Percentiles rank a stretch among this genome's conserved stretches.
These are phyloP conservation scores for Penicillium diatomitis DNA, from an alignment of 495 filamentous ascomycete species.

Conservation along the genomic window DNA sequence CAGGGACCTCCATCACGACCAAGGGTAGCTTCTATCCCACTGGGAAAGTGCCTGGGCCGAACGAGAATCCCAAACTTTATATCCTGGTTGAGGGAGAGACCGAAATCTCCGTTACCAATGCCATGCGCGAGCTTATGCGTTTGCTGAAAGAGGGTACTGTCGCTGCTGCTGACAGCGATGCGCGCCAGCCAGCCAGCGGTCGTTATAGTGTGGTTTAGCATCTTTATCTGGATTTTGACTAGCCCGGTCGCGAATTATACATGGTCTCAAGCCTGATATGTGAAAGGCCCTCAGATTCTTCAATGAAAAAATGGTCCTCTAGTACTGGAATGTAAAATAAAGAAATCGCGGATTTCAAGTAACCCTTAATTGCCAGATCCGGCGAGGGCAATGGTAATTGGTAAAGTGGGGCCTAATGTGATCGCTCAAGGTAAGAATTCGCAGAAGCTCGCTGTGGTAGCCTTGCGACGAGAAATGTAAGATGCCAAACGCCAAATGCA, in stretches of 20 bases:
- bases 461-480: neutral
- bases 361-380: too few species aligned
- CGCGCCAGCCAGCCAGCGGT: slow-evolving; percentile 68
- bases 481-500: neutral
- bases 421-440: too few species aligned
- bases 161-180: slow-evolving; percentile 78
- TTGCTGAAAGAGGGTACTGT: slow-evolving; percentile 87
- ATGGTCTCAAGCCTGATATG: too few species aligned
- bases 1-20: slow-evolving; percentile 92
- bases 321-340: too few species aligned
- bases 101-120: slow-evolving; percentile 80
- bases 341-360: too few species aligned
- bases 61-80: slow-evolving; percentile 81
- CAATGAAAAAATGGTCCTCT: too few species aligned
- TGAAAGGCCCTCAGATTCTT: too few species aligned
- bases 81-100: slow-evolving; percentile 97
- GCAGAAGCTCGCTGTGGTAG: too few species aligned
- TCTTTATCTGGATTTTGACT: too few species aligned
- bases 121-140: slow-evolving; percentile 83
- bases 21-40: slow-evolving; percentile 84
- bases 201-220: slow-evolving; percentile 79
- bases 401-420: too few species aligned
- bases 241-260: too few species aligned
- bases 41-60: slow-evolving; percentile 68
- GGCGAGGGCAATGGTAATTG: too few species aligned